Percentiles rank a stretch among this genome's conserved stretches.
These are phyloP conservation scores for Exophiala lecanii-corni DNA, from an alignment of 2,329 filamentous ascomycete species.

Conservation along the genomic window DNA sequence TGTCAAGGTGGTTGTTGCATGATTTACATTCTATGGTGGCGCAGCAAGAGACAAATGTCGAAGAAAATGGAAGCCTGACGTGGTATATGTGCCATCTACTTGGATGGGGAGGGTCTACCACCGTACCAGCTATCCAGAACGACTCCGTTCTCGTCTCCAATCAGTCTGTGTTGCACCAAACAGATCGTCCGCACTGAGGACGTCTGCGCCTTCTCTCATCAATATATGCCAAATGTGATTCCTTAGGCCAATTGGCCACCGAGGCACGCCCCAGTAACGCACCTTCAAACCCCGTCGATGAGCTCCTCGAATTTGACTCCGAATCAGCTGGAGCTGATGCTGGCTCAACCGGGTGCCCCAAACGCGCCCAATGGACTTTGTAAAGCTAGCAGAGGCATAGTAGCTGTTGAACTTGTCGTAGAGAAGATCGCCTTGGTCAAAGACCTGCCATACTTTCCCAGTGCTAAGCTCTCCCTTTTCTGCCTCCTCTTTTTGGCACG, in stretches of 20 bases:
- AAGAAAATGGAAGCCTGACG: too few species aligned
- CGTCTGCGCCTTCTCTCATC: constrained; percentile 50
- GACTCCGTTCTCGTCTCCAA: constrained; percentile 38
- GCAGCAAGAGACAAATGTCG: too few species aligned
- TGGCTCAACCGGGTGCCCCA: constrained; percentile 36
- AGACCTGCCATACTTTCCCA: background rate
- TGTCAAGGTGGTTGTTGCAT: too few species aligned
- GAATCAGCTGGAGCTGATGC: constrained; percentile 43
- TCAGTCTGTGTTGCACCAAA: constrained; percentile 3
- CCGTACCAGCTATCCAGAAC: background rate
- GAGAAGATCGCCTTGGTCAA: constrained; percentile 5
- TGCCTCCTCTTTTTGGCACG: background rate
- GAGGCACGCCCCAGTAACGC: constrained; percentile 56
- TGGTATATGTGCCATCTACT: too few species aligned
- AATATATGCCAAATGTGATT: constrained; percentile 53
- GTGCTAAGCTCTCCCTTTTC: background rate
- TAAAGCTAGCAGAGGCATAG: constrained; percentile 54
- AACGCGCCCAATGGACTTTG: constrained; percentile 32
- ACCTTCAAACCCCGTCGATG: constrained; percentile 50
- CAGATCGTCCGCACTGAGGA: constrained; percentile 56
- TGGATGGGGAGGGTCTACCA: too few species aligned
- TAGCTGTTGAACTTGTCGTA: constrained; percentile 51
- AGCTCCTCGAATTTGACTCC: constrained; percentile 49
- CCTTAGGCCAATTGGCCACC: constrained; percentile 50
- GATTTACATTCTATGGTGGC: too few species aligned